phyloP scores from a whole-genome alignment of 2,329 filamentous ascomycete genomes.

The Cladophialophora psammophila region DNA sequence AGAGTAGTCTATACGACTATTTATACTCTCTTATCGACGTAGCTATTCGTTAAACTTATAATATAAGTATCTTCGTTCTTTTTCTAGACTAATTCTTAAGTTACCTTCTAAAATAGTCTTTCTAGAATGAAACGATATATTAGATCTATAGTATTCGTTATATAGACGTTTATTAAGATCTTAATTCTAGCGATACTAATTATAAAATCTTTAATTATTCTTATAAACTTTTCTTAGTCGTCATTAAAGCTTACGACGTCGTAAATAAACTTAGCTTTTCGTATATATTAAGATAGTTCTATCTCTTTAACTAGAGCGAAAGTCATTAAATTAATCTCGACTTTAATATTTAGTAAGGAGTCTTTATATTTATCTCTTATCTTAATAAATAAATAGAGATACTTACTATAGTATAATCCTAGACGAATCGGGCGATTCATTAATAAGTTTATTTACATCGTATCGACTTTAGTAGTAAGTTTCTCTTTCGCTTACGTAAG shows the following conservation, averaged over 20 bases:
- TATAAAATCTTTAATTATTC: conserved; percentile 13
- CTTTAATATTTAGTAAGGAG: not conserved
- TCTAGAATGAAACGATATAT: not conserved
- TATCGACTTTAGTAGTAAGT: not conserved
- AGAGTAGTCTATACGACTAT: not conserved
- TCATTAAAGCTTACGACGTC: conserved; percentile 5
- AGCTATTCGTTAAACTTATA: not conserved
- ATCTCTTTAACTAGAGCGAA: conserved; percentile 1
- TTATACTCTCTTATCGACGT: not conserved
- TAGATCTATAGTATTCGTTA: not conserved
- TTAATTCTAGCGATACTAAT: not conserved
- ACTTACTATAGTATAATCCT: conserved; percentile 3
- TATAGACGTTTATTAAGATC: conserved; percentile 6
- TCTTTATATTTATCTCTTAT: not conserved
- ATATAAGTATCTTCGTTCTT: conserved; percentile 5
- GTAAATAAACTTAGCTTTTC: conserved; percentile 2
- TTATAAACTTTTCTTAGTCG: not conserved
- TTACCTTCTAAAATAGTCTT: not conserved
- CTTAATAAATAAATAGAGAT: not conserved
- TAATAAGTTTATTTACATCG: not conserved
- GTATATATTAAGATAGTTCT: not conserved
- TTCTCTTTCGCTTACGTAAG: not conserved
- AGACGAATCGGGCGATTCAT: not conserved
- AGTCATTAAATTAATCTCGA: conserved; percentile 3
- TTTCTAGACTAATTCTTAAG: not conserved